Evolutionary conservation across 306 rosid species (phyloP), one percentile per base, ranked within the genome.

Genomic region (Ormosia emarginata): DNA sequence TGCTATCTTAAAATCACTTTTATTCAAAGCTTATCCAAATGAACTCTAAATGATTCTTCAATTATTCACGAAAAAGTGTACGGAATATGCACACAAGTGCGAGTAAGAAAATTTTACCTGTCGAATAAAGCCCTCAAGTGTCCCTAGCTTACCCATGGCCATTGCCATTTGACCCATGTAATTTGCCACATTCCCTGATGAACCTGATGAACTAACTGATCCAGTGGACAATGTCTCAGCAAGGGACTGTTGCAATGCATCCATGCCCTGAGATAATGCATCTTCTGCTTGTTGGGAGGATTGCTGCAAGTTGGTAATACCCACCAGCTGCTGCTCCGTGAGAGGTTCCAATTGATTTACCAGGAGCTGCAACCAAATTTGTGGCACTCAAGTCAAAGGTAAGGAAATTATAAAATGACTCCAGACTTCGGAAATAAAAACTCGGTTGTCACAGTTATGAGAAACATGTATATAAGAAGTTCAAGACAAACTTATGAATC

Each of bases 91-190:
- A 67, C 11, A 33, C 15, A 14, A 77, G 79, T 24, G n/a, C n/a
- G 41, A 65, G 67, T 8, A n/a, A 65, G 71, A 58, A 75, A 78
- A 66, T 14, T 82, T 64, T 89, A 95, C 99, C 95, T 95, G 99
- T 80, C 94, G 90, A 67, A 95, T 92, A 75, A 95, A 93, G 24
- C 94, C 97, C 79, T 95, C 99, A 1, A 95, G 93, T 15, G 97
- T 91, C 79, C 97, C 98, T 3, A 95, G 94, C 87, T 95, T 95
- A 56, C 97, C 98, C 95, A 93, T 93, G 80, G 99, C 98, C 98
- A 91, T 93, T 56, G 98, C 99, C 99, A 95, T 95, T 83, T 93
- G 99, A 75, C 98, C 96, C 98, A 93, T 93, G 92, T 95, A 93
- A 87, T 90, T 95, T 40, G 98, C 98, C 11, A 92, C 99, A 68